phyloP scores from a whole-genome alignment of 192 early-diverging fungal genomes.

The Backusella tuberculispora region DNA sequence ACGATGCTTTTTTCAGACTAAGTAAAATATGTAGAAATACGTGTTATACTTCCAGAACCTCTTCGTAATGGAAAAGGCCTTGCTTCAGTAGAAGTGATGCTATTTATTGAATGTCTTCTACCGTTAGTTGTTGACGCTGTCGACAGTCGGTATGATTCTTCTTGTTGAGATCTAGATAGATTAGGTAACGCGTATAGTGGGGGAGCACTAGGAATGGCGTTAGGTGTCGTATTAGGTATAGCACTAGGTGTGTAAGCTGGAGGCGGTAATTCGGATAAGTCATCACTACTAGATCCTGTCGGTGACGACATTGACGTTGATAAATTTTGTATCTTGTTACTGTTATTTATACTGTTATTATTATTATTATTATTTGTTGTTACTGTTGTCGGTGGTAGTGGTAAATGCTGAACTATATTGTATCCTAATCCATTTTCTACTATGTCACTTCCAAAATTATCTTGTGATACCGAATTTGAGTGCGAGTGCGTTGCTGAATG shows the following conservation, averaged over 20 bases:
- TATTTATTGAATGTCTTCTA: slow-evolving; percentile 16
- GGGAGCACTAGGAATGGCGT: slow-evolving; percentile 20
- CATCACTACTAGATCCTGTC: background rate
- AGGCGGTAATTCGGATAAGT: slow-evolving; percentile 22
- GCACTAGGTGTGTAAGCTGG: slow-evolving; percentile 27
- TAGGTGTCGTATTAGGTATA: slow-evolving; percentile 2
- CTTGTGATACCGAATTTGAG: background rate
- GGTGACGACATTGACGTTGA: background rate
- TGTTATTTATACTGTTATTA: background rate
- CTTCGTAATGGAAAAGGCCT: slow-evolving; percentile 3
- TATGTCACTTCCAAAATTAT: background rate
- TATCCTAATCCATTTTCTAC: background rate
- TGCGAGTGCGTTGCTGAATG: background rate
- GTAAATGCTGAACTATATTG: background rate
- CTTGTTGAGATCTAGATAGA: background rate
- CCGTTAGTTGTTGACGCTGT: background rate
- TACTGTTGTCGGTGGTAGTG: background rate
- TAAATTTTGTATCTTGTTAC: background rate
- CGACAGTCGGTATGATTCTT: background rate
- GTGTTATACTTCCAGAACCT: slow-evolving; percentile 15
- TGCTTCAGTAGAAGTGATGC: background rate
- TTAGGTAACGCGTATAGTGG: background rate
- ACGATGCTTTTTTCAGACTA: background rate
- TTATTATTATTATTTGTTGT: background rate
- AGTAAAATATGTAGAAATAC: background rate